phyloP scores from a whole-genome alignment of 2,329 filamentous ascomycete species.

The Cytospora paraplurivora region DNA sequence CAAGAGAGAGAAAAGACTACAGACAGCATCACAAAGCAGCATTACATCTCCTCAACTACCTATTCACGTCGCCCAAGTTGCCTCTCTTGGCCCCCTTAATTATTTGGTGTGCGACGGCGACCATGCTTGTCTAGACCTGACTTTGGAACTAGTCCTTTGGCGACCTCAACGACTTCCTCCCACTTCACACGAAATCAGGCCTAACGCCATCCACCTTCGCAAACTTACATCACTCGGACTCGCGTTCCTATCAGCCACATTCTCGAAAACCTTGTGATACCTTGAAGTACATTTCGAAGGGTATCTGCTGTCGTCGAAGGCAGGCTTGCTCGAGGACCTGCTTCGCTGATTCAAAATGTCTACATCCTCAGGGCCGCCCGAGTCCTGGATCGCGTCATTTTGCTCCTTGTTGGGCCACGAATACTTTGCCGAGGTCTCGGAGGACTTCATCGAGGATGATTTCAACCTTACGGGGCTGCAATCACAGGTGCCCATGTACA shows the following conservation, averaged over 20 bases:
- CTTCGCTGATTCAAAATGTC: conserved; percentile 49
- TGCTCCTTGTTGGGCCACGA: conserved; percentile 95
- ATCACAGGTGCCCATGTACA: conserved; percentile 97
- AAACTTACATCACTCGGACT: neutral
- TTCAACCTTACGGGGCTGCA: conserved; percentile 97
- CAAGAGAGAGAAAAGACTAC: conserved; percentile 6
- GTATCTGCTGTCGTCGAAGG: neutral
- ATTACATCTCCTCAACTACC: conserved; percentile 6
- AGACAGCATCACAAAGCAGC: conserved; percentile 10
- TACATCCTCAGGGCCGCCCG: conserved; percentile 63
- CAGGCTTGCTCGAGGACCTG: conserved; percentile 2
- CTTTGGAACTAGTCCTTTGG: conserved; percentile 8
- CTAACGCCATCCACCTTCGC: neutral
- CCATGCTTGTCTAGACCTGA: conserved; percentile 9
- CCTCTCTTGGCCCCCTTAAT: conserved; percentile 3
- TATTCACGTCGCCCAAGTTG: conserved; percentile 2
- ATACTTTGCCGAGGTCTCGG: conserved; percentile 97
- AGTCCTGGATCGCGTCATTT: conserved; percentile 98
- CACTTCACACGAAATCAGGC: conserved; percentile 2
- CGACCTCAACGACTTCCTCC: conserved; percentile 16
- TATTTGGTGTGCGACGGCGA: conserved; percentile 16
- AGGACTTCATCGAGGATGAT: conserved; percentile 99
- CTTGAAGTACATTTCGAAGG: neutral
- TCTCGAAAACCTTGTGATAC: conserved; percentile 4
- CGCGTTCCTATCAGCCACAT: neutral